Evolutionary conservation across 345 rosid species (phyloP), one percentile per base, ranked within the genome.

Genomic region (Excoecaria cochinchinensis): DNA sequence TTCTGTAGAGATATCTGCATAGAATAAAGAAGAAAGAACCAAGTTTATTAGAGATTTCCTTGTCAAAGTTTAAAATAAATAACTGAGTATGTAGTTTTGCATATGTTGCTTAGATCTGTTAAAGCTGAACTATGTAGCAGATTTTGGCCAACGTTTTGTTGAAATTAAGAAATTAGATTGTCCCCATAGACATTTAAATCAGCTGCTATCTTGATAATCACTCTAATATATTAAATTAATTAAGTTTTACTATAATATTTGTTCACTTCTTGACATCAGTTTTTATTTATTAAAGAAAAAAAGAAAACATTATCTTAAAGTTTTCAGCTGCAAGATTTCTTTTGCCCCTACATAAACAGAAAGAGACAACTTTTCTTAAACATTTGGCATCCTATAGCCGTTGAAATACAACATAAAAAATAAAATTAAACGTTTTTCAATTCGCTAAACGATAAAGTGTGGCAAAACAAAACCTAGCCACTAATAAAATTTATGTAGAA

Each of bases 11-110:
- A 57, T 67, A 71, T 67, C 80, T 62, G 53, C 65, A 70, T 31
- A 56, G n/a, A 73, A 16, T 48, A 55, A 19, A n/a, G 17, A 19
- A 53, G 21, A 68, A 25, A 74, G 42, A 47, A 38, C 62, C 73
- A 57, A 55, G 56, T 67, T 75, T 36, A 68, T 19, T 60, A 46
- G 50, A 40, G 66, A 55, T 57, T 53, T 53, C 74, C 71, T 72
- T 25, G 13, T 14, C 31, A 31, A 31, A 31, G 31, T 0, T 31
- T 36, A 7, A 19, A 51, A 39, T 62, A 64, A 71, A 53, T 1
- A 15, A 17, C 16, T 6, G 53, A 61, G 36, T 31, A 7, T 55
- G 31, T 13, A 55, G 40, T 63, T 40, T 65, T 3, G 3, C 57
- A 48, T 19, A 5, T 31, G 31, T 31, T 0, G 31, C 31, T 31